Base-by-base conservation (phyloP, 2,329 filamentous ascomycete genomes). In the Neoscytalidium dimidiatum region DNA sequence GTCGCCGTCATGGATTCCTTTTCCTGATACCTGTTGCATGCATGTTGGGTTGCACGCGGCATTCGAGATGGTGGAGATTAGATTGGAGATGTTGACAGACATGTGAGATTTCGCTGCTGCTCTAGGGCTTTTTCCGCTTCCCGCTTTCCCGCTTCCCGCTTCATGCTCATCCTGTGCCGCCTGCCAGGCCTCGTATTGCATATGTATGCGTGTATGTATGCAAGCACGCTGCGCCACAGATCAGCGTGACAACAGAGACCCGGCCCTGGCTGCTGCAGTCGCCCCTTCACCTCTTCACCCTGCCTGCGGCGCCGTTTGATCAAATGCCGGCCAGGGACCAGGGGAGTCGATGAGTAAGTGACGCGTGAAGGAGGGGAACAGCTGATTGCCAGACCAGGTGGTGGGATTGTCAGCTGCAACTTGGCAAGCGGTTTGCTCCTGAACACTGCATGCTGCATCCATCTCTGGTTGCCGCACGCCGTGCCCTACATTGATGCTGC, bases 41-140 rank as follows among this genome's bases (percentile, higher is more conserved):
- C 46, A 49, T 29, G 21, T 48, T 48, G 19, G 9, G 29, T 19
- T 35, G 43, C 29, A 28, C 23, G 23, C 14, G 38, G 9, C 14
- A 6, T 28, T 6, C 13, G 4, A 44, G 53, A 44, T 46, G 14
- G 56, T 60, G 38, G 56, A 60, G 56, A 60, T 60, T 46, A 60
- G 56, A 57, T 57, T 41, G 35, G 19, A 44, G 53, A 60, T 60
- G 8, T 17, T 14, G 28, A 46, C 46, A 23, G 56, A 46, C 38
- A 46, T 44, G 56, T 60, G 56, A 23, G 35, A 56, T 26, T 14
- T 33, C 13, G n/a, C 28, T 21, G 31, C 31, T 7, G 9, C 29
- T 35, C 48, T 31, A 14, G 14, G 8, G 26, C 49, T 19, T 29
- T n/a, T n/a, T 13, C 13, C 17, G 19, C 51, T 9, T n/a, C n/a